Conservation (phyloP, 1,284 basidiomycete genomes). For the Rhodotorula sp. region DNA sequence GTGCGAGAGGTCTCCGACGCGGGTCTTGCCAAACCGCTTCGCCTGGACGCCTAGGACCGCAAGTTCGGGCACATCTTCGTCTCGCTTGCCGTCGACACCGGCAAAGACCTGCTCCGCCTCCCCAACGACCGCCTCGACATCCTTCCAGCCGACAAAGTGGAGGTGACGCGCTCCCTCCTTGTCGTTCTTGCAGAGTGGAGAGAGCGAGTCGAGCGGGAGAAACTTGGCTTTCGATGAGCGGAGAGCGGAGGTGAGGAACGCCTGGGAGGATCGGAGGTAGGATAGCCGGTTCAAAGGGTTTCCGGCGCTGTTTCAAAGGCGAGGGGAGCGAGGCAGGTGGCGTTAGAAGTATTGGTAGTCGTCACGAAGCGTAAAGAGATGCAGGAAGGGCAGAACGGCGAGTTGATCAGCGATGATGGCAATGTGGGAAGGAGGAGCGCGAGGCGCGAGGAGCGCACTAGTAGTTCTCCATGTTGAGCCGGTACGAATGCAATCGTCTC, state of each 20-base stretch:
- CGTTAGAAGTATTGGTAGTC: too few species aligned
- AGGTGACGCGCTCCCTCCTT: slow-evolving; percentile 33
- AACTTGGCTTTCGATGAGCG: slow-evolving; percentile 44
- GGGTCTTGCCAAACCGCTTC: slow-evolving; percentile 3
- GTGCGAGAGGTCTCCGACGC: slow-evolving; percentile 13
- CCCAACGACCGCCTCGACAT: slow-evolving; percentile 41
- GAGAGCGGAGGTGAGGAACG: slow-evolving; percentile 48
- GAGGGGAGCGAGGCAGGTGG: neutral
- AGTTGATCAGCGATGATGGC: too few species aligned
- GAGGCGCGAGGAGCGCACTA: neutral
- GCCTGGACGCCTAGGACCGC: slow-evolving; percentile 7
- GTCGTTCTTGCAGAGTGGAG: slow-evolving; percentile 45
- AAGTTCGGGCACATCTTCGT: slow-evolving; percentile 5
- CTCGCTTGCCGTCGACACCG: slow-evolving; percentile 47
- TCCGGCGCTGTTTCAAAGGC: slow-evolving; percentile 16
- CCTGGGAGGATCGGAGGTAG: slow-evolving; percentile 31
- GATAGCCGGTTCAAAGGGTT: slow-evolving; percentile 39
- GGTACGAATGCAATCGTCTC: neutral
- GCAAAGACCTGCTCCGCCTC: slow-evolving; percentile 32
- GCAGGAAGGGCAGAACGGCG: neutral
- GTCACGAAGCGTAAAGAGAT: neutral
- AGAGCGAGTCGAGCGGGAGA: slow-evolving; percentile 45
- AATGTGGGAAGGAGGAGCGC: neutral
- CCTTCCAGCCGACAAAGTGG: slow-evolving; percentile 45
- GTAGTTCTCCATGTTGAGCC: slow-evolving; percentile 1